Evolutionary conservation across 2,329 filamentous ascomycete species (phyloP).

Genomic region (Teratosphaeria gauchensis): DNA sequence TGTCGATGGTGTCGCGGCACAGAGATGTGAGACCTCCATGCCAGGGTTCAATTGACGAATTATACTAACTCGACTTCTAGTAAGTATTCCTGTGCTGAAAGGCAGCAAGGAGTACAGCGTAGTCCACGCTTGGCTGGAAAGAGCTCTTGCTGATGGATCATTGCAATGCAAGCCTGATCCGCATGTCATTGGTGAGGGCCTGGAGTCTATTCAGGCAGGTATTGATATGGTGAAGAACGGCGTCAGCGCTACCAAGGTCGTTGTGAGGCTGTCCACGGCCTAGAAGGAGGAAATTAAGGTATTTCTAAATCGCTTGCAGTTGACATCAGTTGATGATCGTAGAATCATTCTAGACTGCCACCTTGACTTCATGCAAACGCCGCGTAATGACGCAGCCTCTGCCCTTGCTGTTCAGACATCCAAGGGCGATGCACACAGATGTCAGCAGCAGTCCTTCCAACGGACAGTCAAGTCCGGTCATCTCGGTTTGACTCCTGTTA

Average conservation of each 20-base stretch:
- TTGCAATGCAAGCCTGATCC: constrained; percentile 9
- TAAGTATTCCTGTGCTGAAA: constrained; percentile 5
- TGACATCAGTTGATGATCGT: too few relatives aligned
- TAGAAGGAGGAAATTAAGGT: background rate
- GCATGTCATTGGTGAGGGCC: constrained; percentile 9
- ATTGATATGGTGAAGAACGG: constrained; percentile 10
- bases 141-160: constrained; percentile 7
- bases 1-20: constrained; percentile 3
- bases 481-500: too few relatives aligned
- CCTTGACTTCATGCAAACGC: background rate
- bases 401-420: too few relatives aligned
- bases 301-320: background rate
- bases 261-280: constrained; percentile 4
- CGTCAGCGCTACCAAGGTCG: constrained; percentile 14
- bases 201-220: constrained; percentile 11
- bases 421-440: too few relatives aligned
- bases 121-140: constrained; percentile 9
- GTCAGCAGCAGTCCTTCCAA: too few relatives aligned
- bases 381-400: too few relatives aligned
- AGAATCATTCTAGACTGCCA: too few relatives aligned
- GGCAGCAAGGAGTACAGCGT: constrained; percentile 2
- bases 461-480: too few relatives aligned
- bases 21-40: constrained; percentile 2
- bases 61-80: background rate
- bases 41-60: background rate